A percentile compares a stretch with the other conserved stretches of the same genome.
Evolutionary conservation across 2,329 filamentous ascomycete genomes (phyloP).

Genomic region (Xylaria sp.): DNA sequence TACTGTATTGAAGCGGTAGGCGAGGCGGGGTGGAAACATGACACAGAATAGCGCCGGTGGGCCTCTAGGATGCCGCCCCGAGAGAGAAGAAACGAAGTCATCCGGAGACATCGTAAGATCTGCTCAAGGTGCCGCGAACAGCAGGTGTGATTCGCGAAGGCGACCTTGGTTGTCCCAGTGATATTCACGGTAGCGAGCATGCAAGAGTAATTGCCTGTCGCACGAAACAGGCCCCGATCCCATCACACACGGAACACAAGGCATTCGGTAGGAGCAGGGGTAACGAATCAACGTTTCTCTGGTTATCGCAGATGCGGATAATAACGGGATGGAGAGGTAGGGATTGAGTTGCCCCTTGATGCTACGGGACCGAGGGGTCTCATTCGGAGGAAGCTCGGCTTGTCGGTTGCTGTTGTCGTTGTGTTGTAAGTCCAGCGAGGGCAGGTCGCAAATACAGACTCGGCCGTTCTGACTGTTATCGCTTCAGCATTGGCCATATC

Average conservation of each 20-base stretch:
- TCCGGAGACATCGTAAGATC: not conserved
- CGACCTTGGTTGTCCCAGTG: not conserved
- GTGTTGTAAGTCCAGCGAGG: not conserved
- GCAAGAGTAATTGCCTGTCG: not conserved
- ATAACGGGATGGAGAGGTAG: not conserved
- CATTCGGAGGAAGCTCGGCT: not conserved
- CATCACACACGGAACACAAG: not conserved
- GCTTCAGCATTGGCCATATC: not conserved
- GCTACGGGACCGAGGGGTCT: not conserved
- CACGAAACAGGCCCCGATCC: not conserved
- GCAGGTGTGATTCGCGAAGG: not conserved
- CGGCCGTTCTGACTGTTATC: not conserved
- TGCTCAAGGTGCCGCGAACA: not conserved
- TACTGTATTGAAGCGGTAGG: too few relatives aligned
- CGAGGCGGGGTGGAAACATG: too few relatives aligned
- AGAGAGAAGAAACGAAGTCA: not conserved
- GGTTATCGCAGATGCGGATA: not conserved
- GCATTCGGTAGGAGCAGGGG: not conserved
- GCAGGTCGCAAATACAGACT: not conserved
- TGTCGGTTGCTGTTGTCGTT: too few relatives aligned
- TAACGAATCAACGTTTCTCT: not conserved
- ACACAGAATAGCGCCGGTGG: too few relatives aligned
- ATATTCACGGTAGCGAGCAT: not conserved
- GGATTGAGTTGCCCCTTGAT: not conserved
- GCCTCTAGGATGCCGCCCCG: too few relatives aligned